Conservation (phyloP, 2,329 filamentous ascomycete species). For the Ceratocystis ficicola region DNA sequence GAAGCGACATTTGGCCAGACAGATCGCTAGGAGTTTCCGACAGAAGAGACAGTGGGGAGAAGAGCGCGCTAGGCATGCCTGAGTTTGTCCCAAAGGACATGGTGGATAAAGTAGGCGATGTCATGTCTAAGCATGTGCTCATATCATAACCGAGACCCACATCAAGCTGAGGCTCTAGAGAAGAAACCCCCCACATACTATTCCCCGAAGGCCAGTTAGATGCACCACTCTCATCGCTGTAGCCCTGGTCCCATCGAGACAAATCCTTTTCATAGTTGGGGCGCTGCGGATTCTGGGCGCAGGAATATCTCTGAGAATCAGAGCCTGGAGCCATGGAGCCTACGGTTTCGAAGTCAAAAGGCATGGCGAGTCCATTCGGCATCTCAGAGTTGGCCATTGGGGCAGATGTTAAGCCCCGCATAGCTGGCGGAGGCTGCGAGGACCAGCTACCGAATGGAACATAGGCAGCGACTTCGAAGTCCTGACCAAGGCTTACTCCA, state of each 20-base stretch:
- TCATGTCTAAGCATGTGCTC: constrained; percentile 1
- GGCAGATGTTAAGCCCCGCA: background rate
- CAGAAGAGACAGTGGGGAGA: constrained; percentile 16
- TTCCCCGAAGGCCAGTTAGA: constrained; percentile 7
- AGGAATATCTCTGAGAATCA: background rate
- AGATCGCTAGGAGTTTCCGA: constrained; percentile 15
- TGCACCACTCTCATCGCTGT: background rate
- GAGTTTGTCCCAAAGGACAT: constrained; percentile 15
- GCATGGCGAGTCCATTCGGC: background rate
- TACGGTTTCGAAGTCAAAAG: background rate
- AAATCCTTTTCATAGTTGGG: background rate
- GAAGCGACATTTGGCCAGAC: constrained; percentile 11
- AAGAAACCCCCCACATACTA: background rate
- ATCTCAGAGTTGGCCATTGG: background rate
- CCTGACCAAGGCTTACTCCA: background rate
- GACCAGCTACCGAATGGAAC: background rate
- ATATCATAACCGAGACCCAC: background rate
- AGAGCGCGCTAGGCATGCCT: background rate
- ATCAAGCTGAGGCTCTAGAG: background rate
- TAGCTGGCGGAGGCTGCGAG: background rate
- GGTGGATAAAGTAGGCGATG: constrained; percentile 14
- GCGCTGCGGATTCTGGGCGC: background rate
- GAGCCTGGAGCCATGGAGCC: background rate
- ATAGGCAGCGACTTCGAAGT: background rate
- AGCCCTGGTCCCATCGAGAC: background rate